Base-by-base conservation (phyloP, 2,329 filamentous ascomycete species). In the Colletotrichum tropicale region DNA sequence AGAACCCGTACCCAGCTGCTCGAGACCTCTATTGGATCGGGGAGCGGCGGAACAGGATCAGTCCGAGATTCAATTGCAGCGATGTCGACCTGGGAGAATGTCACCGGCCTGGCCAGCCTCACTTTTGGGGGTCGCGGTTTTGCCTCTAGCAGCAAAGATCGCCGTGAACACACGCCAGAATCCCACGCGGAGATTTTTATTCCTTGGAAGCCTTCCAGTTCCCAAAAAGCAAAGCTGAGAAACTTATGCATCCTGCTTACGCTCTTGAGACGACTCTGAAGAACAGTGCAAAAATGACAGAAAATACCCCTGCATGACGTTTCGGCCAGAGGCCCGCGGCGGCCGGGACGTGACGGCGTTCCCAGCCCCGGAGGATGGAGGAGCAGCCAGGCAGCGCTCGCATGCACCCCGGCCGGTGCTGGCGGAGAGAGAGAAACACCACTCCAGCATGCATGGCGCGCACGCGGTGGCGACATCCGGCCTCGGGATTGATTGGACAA, bases 21-120 rank as follows among this genome's bases (percentile, higher is more conserved):
- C 10, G 8, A 9, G 16, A 6, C 18, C 12, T 43, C 13, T 15
- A 58, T 72, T 68, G 62, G 62, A 5, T 34, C 64, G 69, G 73
- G 60, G 62, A 16, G 48, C 70, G 4, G 65, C 60, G 66, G 66
- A 21, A 61, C 18, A 74, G 43, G 34, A 52, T 18, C 30, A 48
- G 38, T n/a, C 16, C 64, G 65, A 75, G 69, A 64, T 48, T 72
- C 43, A 70, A 6, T 43, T 58, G 26, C 73, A 55, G 26, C 30
- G 9, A 32, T 52, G 15, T 12, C 32, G 48, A 61, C 55, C 30
- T 66, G 52, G 38, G 32, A 71, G 38, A 43, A 38, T 48, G 65
- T 43, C 52, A 55, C 43, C 24, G 38, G 65, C 18, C 34, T 48
- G 28, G 36, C 55, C 74, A 74, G 74, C 71, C 74, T 76, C 71